Evolutionary conservation across 768 basidiomycete species (phyloP), one percentile per base, ranked within the genome.

Genomic region (Cyclocybe aegerita): DNA sequence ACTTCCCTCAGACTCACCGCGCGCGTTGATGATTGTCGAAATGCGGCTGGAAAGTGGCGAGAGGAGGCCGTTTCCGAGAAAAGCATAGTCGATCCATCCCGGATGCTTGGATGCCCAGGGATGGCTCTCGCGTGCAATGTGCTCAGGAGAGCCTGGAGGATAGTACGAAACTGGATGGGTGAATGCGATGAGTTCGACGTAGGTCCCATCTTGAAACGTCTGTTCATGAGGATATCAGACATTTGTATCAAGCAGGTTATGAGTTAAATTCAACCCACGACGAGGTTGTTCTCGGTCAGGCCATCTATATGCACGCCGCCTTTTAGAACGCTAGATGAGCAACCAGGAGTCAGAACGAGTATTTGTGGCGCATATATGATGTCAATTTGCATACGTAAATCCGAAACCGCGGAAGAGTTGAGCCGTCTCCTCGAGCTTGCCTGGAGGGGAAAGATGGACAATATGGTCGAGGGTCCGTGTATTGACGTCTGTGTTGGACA

Each of bases 101-200:
- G 76, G 78, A 0, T 56, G 34, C 53, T 78, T 80, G 8, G 61
- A 52, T 0, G 78, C 79, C 87, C 87, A 89, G 3, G 67, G 70
- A 54, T 81, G 73, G 0, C 52, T 46, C 16, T 76, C 76, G 2
- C 85, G 78, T 17, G 65, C 59, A 2, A 59, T 46, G 12, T 76
- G 72, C 35, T 71, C 72, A 10, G 76, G 76, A 30, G 79, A 77
- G 7, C 68, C 70, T 0, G 72, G 73, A 2, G 81, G 82, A 52
- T 85, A 86, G 56, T 78, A 64, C 0, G 77, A 73, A 8, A 67
- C 63, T 1, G 82, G 77, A 46, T 82, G 74, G 1, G 74, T 79
- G 69, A 89, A 90, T 12, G 79, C 75, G 57, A 90, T 79, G 31
- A 90, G 76, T 60, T 90, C 88, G 40, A 90, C 70, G 62, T 89